A percentile compares a stretch with the other conserved stretches of the same genome.
Conservation (phyloP, 768 basidiomycete species). For the Coprinopsis strossmayeri region DNA sequence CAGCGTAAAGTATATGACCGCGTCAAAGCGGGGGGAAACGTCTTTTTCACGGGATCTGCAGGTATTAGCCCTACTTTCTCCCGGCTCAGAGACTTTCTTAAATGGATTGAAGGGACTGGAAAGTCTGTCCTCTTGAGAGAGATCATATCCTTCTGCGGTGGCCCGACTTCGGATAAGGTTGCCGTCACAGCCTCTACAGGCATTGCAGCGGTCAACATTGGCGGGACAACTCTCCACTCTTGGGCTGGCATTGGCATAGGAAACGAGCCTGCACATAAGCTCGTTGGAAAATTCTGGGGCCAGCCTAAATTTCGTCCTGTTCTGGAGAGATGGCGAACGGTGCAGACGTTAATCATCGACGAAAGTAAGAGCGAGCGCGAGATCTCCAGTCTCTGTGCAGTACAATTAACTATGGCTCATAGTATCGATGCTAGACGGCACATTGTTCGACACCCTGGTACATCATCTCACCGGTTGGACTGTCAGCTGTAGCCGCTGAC, state of each 20-base stretch:
- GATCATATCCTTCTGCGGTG: conserved; percentile 50
- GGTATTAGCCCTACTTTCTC: conserved; percentile 34
- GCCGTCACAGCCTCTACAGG: conserved; percentile 79
- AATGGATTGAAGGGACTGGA: conserved; percentile 50
- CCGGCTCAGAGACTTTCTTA: background rate
- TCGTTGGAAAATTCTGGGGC: conserved; percentile 48
- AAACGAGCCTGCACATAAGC: conserved; percentile 41
- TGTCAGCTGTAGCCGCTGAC: background rate
- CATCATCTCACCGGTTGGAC: background rate
- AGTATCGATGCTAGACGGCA: background rate
- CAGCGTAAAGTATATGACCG: conserved; percentile 41
- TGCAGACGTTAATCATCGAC: conserved; percentile 71
- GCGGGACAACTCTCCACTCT: conserved; percentile 75
- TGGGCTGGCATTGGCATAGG: conserved; percentile 81
- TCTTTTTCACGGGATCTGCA: conserved; percentile 87
- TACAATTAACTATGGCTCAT: conserved; percentile 1
- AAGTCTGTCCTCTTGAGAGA: conserved; percentile 78
- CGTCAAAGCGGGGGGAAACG: conserved; percentile 55
- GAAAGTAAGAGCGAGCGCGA: conserved; percentile 50
- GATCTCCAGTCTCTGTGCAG: background rate
- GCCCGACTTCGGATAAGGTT: conserved; percentile 26
- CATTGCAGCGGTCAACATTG: conserved; percentile 78
- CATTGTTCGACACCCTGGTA: conserved; percentile 76
- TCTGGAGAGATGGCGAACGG: conserved; percentile 56
- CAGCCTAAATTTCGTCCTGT: conserved; percentile 30